These are phyloP conservation scores for Erodium trifolium DNA, from an alignment of 441 rosid genomes.

Conservation along the genomic window DNA sequence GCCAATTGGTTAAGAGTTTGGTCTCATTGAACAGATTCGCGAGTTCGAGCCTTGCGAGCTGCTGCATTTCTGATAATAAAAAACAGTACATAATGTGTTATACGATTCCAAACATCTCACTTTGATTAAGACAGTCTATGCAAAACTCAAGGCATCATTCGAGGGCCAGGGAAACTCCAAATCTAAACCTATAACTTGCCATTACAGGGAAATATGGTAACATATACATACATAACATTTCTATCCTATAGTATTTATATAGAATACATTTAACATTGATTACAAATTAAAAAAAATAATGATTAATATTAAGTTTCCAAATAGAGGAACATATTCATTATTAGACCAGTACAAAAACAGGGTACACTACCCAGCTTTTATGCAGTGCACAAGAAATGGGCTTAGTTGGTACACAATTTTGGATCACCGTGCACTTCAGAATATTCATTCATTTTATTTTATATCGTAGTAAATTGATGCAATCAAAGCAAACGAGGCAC, in stretches of 20 bases:
- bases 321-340: background rate
- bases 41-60: background rate
- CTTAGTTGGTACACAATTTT: background rate
- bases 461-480: background rate
- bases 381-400: background rate
- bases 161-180: background rate
- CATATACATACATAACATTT: background rate
- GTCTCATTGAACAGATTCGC: background rate
- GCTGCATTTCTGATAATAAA: background rate
- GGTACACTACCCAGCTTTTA: background rate
- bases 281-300: background rate
- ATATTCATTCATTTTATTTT: background rate
- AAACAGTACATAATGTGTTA: background rate
- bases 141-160: slow-evolving; percentile 1
- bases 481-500: background rate
- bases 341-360: background rate
- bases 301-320: background rate
- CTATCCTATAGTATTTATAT: background rate
- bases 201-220: background rate
- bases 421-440: background rate
- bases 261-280: background rate
- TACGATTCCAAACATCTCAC: background rate
- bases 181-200: background rate
- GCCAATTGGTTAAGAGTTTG: background rate
- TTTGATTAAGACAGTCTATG: background rate